Evolutionary conservation across 2,329 filamentous ascomycete species (phyloP), one percentile per base, ranked within the genome.

Genomic region (Lecanosticta acicola): DNA sequence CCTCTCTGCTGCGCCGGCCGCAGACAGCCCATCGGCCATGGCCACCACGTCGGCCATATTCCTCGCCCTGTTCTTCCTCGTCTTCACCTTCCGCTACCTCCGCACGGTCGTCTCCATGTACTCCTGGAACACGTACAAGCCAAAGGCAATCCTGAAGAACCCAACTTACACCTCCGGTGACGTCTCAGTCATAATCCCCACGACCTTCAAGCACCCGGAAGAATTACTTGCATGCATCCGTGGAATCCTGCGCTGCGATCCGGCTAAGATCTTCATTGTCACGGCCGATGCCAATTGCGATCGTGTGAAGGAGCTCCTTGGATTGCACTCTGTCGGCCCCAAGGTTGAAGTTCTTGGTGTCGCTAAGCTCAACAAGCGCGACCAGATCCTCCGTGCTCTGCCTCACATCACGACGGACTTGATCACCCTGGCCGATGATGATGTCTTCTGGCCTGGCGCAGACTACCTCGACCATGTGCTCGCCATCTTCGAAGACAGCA

Each of bases 401-500:
- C 42, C 56, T 8, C 33, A 57, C 9, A 55, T 65, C 39, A 40
- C 55, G 21, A 62, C 62, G 13, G 26, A 51, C 0, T 58, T 66
- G 26, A 55, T 55, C 1, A 57, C 64, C 34, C 64, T 65, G 39
- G 62, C 63, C 26, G 64, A 67, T 42, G 64, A 67, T 42, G 64
- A 67, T 43, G 64, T 67, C 26, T 59, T 64, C 43, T 66, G 63
- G 61, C 59, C 59, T 1, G 36, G 39, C 4, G 14, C 36, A 4
- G 35, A 46, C 11, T 66, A 63, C 48, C 58, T 63, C 13, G 41
- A 56, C n/a, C 54, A 59, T 39, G 54, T 67, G 35, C 49, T 66
- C 14, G 61, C 63, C 9, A 56, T 62, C 39, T 72, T 74, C 52
- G 68, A 71, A 38, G 65, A 80, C 24, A 43, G 54, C 1, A 45